Base-by-base conservation (phyloP, 2,329 filamentous ascomycete species). In the Aspergillus eucalypticola region DNA sequence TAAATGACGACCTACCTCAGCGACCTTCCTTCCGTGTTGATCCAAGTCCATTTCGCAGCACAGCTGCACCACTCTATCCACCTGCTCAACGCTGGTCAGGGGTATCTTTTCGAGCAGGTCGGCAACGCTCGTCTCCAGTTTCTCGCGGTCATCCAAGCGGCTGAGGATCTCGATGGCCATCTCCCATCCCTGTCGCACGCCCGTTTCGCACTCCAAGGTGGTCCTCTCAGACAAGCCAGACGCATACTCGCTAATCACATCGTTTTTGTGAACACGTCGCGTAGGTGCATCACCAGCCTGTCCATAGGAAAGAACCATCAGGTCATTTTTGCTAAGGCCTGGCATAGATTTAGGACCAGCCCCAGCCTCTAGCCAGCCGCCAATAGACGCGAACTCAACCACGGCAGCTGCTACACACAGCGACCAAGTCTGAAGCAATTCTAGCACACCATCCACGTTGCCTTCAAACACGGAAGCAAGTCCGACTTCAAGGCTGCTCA, bases 381-480 rank as follows among this genome's bases (percentile, higher is more conserved):
- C 92, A 25, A 91, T 81, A n/a, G 87, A 89, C 10, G 91, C 92
- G 59, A 98, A 82, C 75, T 98, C 94, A 3, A 90, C 90, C 15
- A 95, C 86, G 5, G 91, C 87, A 29, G 89, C 84, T 10, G 92
- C 88, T 17, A 96, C 77, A 1, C 90, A 88, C 27, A 95, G 84
- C 29, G 93, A 97, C 90, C 91, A 96, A 5, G 83, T 82, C 56
- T 90, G 85, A 29, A 97, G 76, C 50, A 96, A 83, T 8, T 87
- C 86, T 52, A 97, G 78, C 5, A 91, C 86, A 23, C 87, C 89
- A 71, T 92, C 89, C 38, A 90, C 81, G 64, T 96, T 92, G 54
- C 90, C 90, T 73, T 96, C 91, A 62, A 96, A 89, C 3, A 91
- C 83, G 58, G 89, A 92, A 3, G 90, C 92, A 54, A 97, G 79